Evolutionary conservation across 2,329 filamentous ascomycete species (phyloP).

Genomic region (Phaeosphaeriaceae sp.): DNA sequence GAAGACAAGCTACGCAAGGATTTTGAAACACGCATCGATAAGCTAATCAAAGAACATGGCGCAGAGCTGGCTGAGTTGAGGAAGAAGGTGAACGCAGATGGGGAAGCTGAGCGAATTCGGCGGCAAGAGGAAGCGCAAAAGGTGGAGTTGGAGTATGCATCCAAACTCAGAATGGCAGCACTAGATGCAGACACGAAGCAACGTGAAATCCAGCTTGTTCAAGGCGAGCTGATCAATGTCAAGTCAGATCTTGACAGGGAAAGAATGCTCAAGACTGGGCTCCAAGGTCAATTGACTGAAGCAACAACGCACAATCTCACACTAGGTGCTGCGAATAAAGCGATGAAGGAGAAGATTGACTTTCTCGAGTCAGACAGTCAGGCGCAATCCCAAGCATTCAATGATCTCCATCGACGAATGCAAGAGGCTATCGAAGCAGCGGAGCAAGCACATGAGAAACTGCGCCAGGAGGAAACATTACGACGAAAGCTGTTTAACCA

Average conservation of each 20-base stretch:
- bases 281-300: conserved; percentile 61
- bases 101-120: conserved; percentile 69
- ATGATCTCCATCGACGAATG: conserved; percentile 78
- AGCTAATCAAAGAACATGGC: conserved; percentile 66
- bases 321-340: conserved; percentile 76
- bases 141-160: conserved; percentile 60
- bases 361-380: conserved; percentile 91
- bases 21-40: conserved; percentile 62
- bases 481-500: conserved; percentile 94
- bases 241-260: conserved; percentile 60
- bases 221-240: conserved; percentile 58
- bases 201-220: conserved; percentile 58
- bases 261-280: conserved; percentile 63
- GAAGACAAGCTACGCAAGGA: conserved; percentile 51
- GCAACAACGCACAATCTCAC: conserved; percentile 52
- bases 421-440: conserved; percentile 76
- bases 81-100: conserved; percentile 66
- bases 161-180: conserved; percentile 68
- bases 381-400: conserved; percentile 85
- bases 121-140: conserved; percentile 69
- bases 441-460: conserved; percentile 75
- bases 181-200: conserved; percentile 61
- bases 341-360: conserved; percentile 80
- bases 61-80: conserved; percentile 72
- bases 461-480: conserved; percentile 89